Base-by-base conservation (phyloP, 2,329 filamentous ascomycete species). In the Didymella glomerata region DNA sequence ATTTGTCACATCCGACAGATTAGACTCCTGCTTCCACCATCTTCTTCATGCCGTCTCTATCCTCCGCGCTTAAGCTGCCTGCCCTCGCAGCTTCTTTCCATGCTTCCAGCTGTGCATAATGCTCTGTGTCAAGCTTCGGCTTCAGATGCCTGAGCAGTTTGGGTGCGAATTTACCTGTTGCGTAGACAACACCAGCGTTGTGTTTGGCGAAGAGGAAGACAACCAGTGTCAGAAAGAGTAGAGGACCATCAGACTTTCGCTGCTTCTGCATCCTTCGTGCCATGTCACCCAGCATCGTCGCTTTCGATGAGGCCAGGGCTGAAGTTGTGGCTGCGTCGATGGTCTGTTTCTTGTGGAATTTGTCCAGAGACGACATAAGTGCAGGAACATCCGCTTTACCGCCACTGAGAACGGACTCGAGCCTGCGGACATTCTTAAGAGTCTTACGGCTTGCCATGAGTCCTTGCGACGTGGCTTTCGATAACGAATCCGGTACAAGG, bases 141-240 rank as follows among this genome's bases (percentile, higher is more conserved):
- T 76, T 77, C 28, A 79, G 54, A 50, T 70, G 60, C 57, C 75
- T 79, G 45, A 79, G 57, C 49, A 79, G 47, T 62, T 75, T 78
- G 1, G 77, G 77, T 40, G 76, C 76, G 57, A 76, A 78, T 61
- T 77, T 78, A 8, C 77, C 77, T 36, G 76, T 78, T 10, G 77
- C 76, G 54, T 79, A 79, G 18, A 79, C 64, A 0, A 79, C 61
- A 16, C 76, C 77, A 20, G 64, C 60, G 9, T 69, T 48, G 16
- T 71, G 55, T 44, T 61, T 69, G 6, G 76, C 74, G 32, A 70
- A 66, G 4, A 79, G 60, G 2, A 78, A 60, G 22, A 78, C 61
- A 0, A 78, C 61, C 24, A 77, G 55, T 22, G 70, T 76, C 42
- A 79, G 61, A 51, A 79, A 79, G 5, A 79, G 64, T 2, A 74